Evolutionary conservation across 2,329 filamentous ascomycete species (phyloP), one percentile per base, ranked within the genome.

Genomic region (Colletotrichum shisoi): DNA sequence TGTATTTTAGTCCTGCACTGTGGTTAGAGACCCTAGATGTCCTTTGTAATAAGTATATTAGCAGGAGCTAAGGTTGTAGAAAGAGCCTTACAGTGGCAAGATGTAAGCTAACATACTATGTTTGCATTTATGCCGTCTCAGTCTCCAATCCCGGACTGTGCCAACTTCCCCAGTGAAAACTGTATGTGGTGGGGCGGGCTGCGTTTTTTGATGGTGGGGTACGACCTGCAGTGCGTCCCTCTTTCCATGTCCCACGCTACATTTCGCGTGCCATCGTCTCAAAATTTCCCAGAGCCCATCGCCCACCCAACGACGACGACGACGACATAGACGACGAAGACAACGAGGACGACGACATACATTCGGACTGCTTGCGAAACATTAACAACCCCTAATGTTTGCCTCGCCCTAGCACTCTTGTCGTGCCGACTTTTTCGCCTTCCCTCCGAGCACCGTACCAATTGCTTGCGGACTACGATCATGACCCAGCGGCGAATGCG

Each of bases 121-220:
- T 34, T 34, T 34, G 9, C 3, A 19, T 45, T 11, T 5, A 21
- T 17, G 44, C 4, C 44, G 11, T 45, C 9, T 45, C 11, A 4
- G 8, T 45, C n/a, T 21, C 44, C 19, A 11, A n/a, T 12, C 4
- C 4, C 11, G 6, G n/a, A 13, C 44, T 3, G 44, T 45, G 44
- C n/a, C 0, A 13, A 21, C 11, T 4, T 9, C 4, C n/a, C 8
- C 17, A 1, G 0, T 3, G 4, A 15, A 39, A 6, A 57, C 40
- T 31, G 56, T 58, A 57, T 1, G 31, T 24, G 49, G 49, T 40
- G 58, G 63, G 58, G 58, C 57, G 34, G 44, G 49, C 58, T 66
- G 63, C 19, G 51, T 66, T 66, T 66, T 66, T 66, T 17, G 63
- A 56, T 67, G 67, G 67, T 69, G 67, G 67, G 67, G 67, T 67